phyloP scores from a whole-genome alignment of 2,329 filamentous ascomycete genomes.

The Aaosphaeria arxii region DNA sequence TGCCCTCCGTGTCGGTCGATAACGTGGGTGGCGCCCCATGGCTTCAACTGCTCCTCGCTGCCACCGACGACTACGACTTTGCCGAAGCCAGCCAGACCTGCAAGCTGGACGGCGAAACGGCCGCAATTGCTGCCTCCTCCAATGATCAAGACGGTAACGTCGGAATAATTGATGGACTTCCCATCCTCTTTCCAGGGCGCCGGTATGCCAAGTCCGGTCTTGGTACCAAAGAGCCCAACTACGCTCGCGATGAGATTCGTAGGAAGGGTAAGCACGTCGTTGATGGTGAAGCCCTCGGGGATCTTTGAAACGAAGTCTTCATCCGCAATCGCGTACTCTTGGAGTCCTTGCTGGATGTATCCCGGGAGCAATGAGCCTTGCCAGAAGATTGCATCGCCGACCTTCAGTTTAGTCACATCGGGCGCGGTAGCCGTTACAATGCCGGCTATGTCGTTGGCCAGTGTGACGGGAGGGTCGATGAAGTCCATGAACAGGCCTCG shows the following conservation, averaged over 20 bases:
- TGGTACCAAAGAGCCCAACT: slow-evolving; percentile 33
- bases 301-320: slow-evolving; percentile 26
- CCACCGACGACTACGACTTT: slow-evolving; percentile 39
- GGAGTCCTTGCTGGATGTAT: slow-evolving; percentile 24
- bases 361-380: slow-evolving; percentile 17
- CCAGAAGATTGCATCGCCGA: slow-evolving; percentile 57
- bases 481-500: slow-evolving; percentile 34
- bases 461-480: slow-evolving; percentile 26
- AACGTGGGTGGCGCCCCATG: slow-evolving; percentile 41
- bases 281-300: slow-evolving; percentile 30
- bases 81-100: slow-evolving; percentile 36
- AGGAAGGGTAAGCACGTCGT: slow-evolving; percentile 38
- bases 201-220: slow-evolving; percentile 18
- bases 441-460: slow-evolving; percentile 47
- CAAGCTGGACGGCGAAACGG: slow-evolving; percentile 32
- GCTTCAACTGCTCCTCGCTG: slow-evolving; percentile 27
- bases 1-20: slow-evolving; percentile 37
- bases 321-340: slow-evolving; percentile 39
- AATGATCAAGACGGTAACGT: slow-evolving; percentile 25
- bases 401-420: slow-evolving; percentile 51
- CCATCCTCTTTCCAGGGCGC: slow-evolving; percentile 20
- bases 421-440: slow-evolving; percentile 49
- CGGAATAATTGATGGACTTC: slow-evolving; percentile 19
- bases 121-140: slow-evolving; percentile 37
- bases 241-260: slow-evolving; percentile 35